A percentile compares a stretch with the other conserved stretches of the same genome.
Conservation (phyloP, 2,329 filamentous ascomycete genomes). For the Cytospora leucostoma region DNA sequence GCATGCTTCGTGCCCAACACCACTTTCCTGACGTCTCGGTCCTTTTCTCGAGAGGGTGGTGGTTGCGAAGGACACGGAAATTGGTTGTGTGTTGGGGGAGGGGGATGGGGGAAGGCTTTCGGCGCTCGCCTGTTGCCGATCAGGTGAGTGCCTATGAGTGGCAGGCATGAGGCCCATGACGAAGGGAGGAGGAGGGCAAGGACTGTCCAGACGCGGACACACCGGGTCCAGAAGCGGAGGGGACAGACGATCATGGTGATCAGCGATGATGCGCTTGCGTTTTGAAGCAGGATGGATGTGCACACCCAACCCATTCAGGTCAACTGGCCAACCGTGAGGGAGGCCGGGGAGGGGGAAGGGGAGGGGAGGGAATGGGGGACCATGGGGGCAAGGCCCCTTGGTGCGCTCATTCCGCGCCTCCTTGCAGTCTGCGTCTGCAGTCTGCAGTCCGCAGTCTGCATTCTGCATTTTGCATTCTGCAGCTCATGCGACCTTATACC, state of each 20-base stretch:
- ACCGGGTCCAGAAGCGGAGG: constrained; percentile 7
- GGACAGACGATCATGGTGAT: constrained; percentile 11
- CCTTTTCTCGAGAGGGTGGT: background rate
- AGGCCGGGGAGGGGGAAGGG: background rate
- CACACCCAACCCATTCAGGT: background rate
- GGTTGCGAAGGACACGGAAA: constrained; percentile 3
- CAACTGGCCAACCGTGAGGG: background rate
- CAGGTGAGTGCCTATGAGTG: background rate
- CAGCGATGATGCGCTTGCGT: constrained; percentile 10
- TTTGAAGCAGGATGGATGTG: constrained; percentile 6
- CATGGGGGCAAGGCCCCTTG: background rate
- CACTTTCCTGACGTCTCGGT: background rate
- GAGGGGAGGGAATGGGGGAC: background rate
- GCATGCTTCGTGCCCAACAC: background rate
- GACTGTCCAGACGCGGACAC: background rate
- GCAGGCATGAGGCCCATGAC: background rate
- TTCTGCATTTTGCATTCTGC: constrained; percentile 1
- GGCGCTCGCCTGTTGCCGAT: constrained; percentile 21
- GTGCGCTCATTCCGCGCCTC: background rate
- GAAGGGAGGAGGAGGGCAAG: background rate
- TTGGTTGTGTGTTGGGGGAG: background rate
- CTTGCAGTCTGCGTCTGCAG: constrained; percentile 7
- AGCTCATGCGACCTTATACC: constrained; percentile 10
- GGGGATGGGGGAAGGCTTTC: background rate
- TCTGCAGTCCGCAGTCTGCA: constrained; percentile 7